Evolutionary conservation across 208 protist genomes (phyloP), one percentile per base, ranked within the genome.

Genomic region (Hexamita inflata): DNA sequence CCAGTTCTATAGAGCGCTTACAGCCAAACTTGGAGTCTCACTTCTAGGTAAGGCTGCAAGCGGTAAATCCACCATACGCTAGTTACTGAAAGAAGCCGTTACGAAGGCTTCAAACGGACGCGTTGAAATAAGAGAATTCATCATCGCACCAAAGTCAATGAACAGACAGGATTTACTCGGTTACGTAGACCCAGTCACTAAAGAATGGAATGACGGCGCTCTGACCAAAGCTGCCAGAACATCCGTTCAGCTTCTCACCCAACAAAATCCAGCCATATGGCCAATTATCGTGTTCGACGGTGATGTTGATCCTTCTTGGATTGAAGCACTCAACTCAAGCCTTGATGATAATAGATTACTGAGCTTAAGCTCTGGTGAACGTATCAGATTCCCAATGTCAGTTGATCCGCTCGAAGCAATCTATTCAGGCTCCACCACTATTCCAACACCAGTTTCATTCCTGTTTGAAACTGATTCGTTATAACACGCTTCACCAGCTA

Each of bases 311-410:
- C 94, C 95, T 0, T 93, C 95, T 81, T 98, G 95, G 94, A 88
- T 98, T 30, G 95, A 98, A 83, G 96, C 92, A n/a, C 85, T 98
- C n/a, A 98, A 98, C 86, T 97, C 93, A 57, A 93, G 96, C 38
- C 85, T 98, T 26, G 95, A 97, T 82, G 93, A 97, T 80, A 97
- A 97, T 83, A 85, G 89, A 58, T 84, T 96, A 45, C 80, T 96
- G 19, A 96, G 94, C 11, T 92, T 97, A 87, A 93, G 93, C 38
- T 93, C 89, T 80, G 94, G 94, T 67, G 94, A 97, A 62, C 89
- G 93, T 39, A 93, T 98, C 64, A 91, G 96, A 78, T 98, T 79
- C 35, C 32, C 61, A 15, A 26, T 1, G 2, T 38, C 13, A 34
- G 30, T 62, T 0, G 49, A 77, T 30, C 53, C 39, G 9, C 45